Percentiles rank a stretch among this genome's conserved stretches.
These are phyloP conservation scores for Malbranchea cinnamomea DNA, from an alignment of 2,329 filamentous ascomycete genomes.

Conservation along the genomic window DNA sequence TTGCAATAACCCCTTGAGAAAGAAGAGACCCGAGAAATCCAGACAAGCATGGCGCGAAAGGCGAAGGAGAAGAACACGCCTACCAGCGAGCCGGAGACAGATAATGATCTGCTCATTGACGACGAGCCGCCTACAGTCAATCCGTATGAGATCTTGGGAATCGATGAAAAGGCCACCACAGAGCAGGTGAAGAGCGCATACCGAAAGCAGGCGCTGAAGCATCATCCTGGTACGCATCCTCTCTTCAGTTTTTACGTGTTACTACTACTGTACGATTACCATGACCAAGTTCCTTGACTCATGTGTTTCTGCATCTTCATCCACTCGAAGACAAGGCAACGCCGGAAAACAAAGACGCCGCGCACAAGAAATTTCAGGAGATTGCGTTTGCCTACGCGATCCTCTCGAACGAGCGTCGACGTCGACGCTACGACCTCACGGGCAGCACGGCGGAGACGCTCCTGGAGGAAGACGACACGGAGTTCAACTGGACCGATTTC, in stretches of 20 bases:
- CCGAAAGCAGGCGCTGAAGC: slow-evolving; percentile 72
- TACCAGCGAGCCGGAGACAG: slow-evolving; percentile 11
- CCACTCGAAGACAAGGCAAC: slow-evolving; percentile 54
- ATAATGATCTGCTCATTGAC: slow-evolving; percentile 39
- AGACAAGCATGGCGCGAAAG: no score
- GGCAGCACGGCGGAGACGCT: slow-evolving; percentile 78
- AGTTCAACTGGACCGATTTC: slow-evolving; percentile 83
- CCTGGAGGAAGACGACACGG: slow-evolving; percentile 47
- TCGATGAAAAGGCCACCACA: slow-evolving; percentile 55
- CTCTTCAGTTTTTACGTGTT: slow-evolving; percentile 2
- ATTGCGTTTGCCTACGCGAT: slow-evolving; percentile 91
- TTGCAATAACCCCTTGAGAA: no score
- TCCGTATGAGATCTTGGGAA: slow-evolving; percentile 65
- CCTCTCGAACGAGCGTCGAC: slow-evolving; percentile 66
- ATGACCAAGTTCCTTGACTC: not conserved
- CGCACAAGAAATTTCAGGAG: slow-evolving; percentile 71
- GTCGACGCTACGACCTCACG: slow-evolving; percentile 76
- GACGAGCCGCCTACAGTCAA: slow-evolving; percentile 53
- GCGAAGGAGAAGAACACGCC: no score
- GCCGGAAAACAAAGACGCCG: slow-evolving; percentile 50
- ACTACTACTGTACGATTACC: not conserved
- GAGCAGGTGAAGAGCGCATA: slow-evolving; percentile 83
- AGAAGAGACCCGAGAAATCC: no score
- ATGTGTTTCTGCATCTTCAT: not conserved
- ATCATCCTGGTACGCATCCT: slow-evolving; percentile 56